These are phyloP conservation scores for Jatropha multifida DNA, from an alignment of 441 rosid species.

Conservation along the genomic window DNA sequence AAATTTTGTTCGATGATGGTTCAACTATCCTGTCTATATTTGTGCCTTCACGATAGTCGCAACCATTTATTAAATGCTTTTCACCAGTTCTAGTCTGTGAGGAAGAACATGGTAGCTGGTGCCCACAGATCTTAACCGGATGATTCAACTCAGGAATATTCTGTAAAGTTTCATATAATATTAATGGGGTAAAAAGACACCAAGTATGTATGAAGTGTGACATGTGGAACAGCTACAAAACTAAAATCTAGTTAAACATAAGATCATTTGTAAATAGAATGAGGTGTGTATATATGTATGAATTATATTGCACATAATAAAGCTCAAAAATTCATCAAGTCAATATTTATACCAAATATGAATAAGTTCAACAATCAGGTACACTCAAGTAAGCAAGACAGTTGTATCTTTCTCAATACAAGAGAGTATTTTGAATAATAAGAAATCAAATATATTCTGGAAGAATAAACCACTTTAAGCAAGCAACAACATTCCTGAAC, in stretches of 20 bases:
- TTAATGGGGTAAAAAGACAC: constrained; percentile 4
- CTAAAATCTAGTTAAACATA: background rate
- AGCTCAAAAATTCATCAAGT: background rate
- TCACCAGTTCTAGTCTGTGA: constrained; percentile 38
- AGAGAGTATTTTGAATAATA: background rate
- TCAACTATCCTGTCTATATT: constrained; percentile 38
- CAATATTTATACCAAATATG: background rate
- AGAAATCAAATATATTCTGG: background rate
- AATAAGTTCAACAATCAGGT: background rate
- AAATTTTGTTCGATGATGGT: constrained; percentile 31
- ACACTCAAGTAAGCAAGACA: background rate
- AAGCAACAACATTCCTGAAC: background rate
- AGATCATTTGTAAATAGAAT: background rate
- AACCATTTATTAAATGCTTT: constrained; percentile 34
- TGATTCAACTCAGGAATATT: constrained; percentile 36
- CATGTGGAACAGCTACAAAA: background rate
- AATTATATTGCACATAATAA: background rate
- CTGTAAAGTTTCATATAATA: constrained; percentile 37
- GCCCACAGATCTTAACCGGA: constrained; percentile 32
- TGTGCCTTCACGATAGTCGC: constrained; percentile 30
- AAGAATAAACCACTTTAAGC: background rate
- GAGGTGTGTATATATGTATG: no score
- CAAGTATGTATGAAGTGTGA: background rate
- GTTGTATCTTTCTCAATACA: background rate
- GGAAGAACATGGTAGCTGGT: constrained; percentile 32